A percentile compares a stretch with the other conserved stretches of the same genome.
phyloP scores from a whole-genome alignment of 768 basidiomycete species.

The Piloderma croceum region DNA sequence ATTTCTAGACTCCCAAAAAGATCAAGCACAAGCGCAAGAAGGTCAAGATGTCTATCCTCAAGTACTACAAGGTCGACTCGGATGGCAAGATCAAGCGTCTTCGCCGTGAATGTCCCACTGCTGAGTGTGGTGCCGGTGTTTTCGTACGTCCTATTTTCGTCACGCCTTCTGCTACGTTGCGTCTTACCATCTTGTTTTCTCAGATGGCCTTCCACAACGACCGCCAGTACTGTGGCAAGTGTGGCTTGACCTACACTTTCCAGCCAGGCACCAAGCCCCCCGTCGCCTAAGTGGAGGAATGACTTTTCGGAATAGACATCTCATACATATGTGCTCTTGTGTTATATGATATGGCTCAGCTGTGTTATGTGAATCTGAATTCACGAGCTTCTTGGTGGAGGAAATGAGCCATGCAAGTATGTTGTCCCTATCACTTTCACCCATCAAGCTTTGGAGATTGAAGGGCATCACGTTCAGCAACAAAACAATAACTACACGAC shows the following conservation, averaged over 20 bases:
- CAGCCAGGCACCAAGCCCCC: conserved; percentile 76
- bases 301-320: background rate
- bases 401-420: no score
- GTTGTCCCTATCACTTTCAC: no score
- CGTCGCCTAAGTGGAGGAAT: conserved; percentile 40
- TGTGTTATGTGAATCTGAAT: no score
- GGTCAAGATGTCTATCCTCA: conserved; percentile 99
- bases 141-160: no score
- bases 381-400: no score
- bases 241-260: conserved; percentile 84
- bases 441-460: no score
- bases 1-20: conserved; percentile 87
- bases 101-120: conserved; percentile 86
- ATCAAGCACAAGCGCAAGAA: conserved; percentile 99
- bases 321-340: no score
- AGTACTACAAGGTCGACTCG: conserved; percentile 99
- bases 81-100: conserved; percentile 99
- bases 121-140: conserved; percentile 80
- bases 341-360: no score
- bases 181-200: conserved; percentile 21
- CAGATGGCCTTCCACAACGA: conserved; percentile 99
- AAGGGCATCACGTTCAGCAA: no score
- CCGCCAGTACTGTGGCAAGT: conserved; percentile 97
- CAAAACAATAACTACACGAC: no score
- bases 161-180: no score